Evolutionary conservation across 306 rosid genomes (phyloP), one percentile per base, ranked within the genome.

Genomic region (Crataegus laevigata): DNA sequence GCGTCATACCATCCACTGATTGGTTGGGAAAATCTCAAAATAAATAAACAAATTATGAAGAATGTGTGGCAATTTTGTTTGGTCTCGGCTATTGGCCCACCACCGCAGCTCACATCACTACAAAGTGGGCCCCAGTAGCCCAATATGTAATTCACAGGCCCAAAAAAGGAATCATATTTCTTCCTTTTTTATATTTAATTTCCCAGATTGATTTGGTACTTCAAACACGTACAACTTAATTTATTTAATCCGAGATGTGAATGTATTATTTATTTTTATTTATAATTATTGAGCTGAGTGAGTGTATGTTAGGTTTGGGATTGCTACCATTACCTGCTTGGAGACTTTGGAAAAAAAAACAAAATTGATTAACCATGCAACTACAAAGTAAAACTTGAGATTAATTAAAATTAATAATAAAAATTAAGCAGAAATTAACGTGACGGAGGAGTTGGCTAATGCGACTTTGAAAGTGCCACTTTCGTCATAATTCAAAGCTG

Each of bases 101-200:
- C 36, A 13, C 4, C 11, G 18, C 66, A 26, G 34, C 21, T 22
- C 34, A 28, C 66, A 14, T 55, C 43, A 12, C 72, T 30, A 19
- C 77, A 40, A 54, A 8, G 13, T 19, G 74, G 77, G 12, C 78
- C 82, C 82, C 7, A 0, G 10, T 63, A 30, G 45, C 36, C 28
- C 22, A 66, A 43, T 45, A 18, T 43, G 77, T 8, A 18, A 17
- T 3, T 1, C 21, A 15, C 9, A 18, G 60, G 77, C 69, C 69
- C 60, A 28, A 10, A 21, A n/a, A 11, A n/a, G 1, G 30, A 67
- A 73, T 29, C 43, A 52, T 65, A 30, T 47, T 59, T 4, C 6
- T 4, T 15, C 8, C 15, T 15, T 4, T 12, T 4, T 54, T 19
- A 7, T 19, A 7, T 62, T 17, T 17, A 28, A 47, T 47, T 14